Percentiles rank a stretch among this genome's conserved stretches.
These are phyloP conservation scores for Huntiella abstrusa DNA, from an alignment of 2,329 filamentous ascomycete species.

Conservation along the genomic window DNA sequence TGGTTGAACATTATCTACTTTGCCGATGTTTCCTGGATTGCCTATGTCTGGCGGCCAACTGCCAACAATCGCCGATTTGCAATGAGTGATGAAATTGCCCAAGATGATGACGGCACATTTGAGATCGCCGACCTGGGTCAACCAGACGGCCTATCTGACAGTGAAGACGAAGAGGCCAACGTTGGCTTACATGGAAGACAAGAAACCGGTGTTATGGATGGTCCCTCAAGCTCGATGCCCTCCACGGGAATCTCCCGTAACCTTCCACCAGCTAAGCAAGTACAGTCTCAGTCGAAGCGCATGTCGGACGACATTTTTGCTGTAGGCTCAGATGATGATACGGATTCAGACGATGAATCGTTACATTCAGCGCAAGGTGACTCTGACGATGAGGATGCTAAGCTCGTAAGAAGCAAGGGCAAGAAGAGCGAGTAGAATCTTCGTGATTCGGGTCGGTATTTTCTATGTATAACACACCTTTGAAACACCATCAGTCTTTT, in stretches of 20 bases:
- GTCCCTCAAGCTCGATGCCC: constrained; percentile 9
- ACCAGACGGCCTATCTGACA: constrained; percentile 40
- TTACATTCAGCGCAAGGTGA: constrained; percentile 1
- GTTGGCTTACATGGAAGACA: constrained; percentile 10
- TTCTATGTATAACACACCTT: too few species aligned
- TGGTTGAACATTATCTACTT: constrained; percentile 97
- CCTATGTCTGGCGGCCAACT: constrained; percentile 91
- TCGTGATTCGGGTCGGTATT: too few species aligned
- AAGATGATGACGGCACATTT: constrained; percentile 90
- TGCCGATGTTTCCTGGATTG: constrained; percentile 77
- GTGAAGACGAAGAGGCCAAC: constrained; percentile 30
- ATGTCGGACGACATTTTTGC: constrained; percentile 81
- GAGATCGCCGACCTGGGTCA: constrained; percentile 86
- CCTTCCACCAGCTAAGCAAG: constrained; percentile 12
- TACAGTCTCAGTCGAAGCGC: constrained; percentile 23
- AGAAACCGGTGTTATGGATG: constrained; percentile 4
- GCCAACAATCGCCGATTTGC: constrained; percentile 93
- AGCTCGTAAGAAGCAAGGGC: constrained; percentile 28
- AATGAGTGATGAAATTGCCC: constrained; percentile 97
- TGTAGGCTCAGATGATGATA: constrained; percentile 44
- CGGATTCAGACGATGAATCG: constrained; percentile 6
- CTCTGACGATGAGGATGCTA: constrained; percentile 36
- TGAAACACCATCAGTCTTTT: too few species aligned
- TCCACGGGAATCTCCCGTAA: neutral
- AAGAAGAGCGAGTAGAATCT: constrained; percentile 6